A percentile compares a stretch with the other conserved stretches of the same genome.
phyloP scores from a whole-genome alignment of 164 flowering plant genomes.

The Echeveria elegans region DNA sequence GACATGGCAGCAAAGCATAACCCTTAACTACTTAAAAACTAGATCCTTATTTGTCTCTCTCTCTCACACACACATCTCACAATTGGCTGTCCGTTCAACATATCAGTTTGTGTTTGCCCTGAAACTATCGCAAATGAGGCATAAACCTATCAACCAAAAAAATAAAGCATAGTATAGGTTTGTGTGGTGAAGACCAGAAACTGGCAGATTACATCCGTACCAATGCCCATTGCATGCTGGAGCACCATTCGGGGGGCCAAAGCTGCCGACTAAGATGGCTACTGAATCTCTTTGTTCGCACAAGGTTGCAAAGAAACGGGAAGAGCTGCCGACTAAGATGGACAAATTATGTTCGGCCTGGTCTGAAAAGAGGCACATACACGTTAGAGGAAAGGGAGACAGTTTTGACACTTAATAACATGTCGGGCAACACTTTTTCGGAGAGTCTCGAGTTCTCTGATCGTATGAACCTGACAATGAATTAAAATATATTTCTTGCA shows the following conservation, averaged over 20 bases:
- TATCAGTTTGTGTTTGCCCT: background rate
- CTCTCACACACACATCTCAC: background rate
- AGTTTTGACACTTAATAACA: slow-evolving; percentile 48
- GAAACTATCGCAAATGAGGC: slow-evolving; percentile 31
- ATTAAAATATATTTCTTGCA: background rate
- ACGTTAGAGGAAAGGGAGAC: slow-evolving; percentile 52
- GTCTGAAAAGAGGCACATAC: slow-evolving; percentile 58
- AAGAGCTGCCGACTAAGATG: slow-evolving; percentile 91
- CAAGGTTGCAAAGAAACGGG: slow-evolving; percentile 82
- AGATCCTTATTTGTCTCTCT: background rate
- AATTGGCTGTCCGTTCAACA: background rate
- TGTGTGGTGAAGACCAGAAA: slow-evolving; percentile 75
- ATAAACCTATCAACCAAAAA: slow-evolving; percentile 32
- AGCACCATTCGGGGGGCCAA: slow-evolving; percentile 61
- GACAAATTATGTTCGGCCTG: slow-evolving; percentile 87
- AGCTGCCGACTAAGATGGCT: slow-evolving; percentile 18
- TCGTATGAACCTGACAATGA: background rate
- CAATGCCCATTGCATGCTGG: slow-evolving; percentile 82
- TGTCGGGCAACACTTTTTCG: slow-evolving; percentile 52
- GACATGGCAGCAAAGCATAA: background rate
- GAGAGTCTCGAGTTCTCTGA: background rate
- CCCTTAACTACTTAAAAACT: background rate
- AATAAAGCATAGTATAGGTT: slow-evolving; percentile 57
- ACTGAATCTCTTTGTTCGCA: background rate
- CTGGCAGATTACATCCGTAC: slow-evolving; percentile 46